A percentile compares a stretch with the other conserved stretches of the same genome.
Conservation (phyloP, 2,329 filamentous ascomycete species). For the Phialemonium atrogriseum region DNA sequence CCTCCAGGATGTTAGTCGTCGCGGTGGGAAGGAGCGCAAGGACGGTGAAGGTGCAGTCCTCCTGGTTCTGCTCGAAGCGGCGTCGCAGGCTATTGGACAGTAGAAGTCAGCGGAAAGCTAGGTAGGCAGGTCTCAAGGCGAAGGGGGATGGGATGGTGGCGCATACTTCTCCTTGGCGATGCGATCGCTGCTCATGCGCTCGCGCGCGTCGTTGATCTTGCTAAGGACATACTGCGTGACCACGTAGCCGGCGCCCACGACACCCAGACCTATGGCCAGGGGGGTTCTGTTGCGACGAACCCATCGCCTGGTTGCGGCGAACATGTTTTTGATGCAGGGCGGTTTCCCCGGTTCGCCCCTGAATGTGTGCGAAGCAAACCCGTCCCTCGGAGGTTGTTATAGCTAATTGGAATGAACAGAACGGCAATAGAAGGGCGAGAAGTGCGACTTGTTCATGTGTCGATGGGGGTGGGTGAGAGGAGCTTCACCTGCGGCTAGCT, state of each 20-base stretch:
- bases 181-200: slow-evolving; percentile 93
- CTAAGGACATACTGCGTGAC: slow-evolving; percentile 86
- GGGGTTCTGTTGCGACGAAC: slow-evolving; percentile 84
- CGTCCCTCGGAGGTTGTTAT: no score
- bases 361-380: no score
- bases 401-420: no score
- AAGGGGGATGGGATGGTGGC: neutral
- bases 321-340: slow-evolving; percentile 37
- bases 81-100: slow-evolving; percentile 65
- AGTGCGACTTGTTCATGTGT: neutral
- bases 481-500: no score
- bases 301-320: slow-evolving; percentile 76
- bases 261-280: slow-evolving; percentile 78
- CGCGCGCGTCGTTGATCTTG: slow-evolving; percentile 87
- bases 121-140: slow-evolving; percentile 4
- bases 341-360: neutral
- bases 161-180: slow-evolving; percentile 93
- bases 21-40: slow-evolving; percentile 91
- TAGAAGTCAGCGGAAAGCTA: slow-evolving; percentile 4
- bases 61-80: slow-evolving; percentile 97
- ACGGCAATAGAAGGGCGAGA: neutral
- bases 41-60: slow-evolving; percentile 96
- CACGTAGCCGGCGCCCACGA: slow-evolving; percentile 84
- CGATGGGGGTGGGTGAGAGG: no score
- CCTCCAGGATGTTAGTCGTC: slow-evolving; percentile 78